phyloP scores from a whole-genome alignment of 129 eudicot genomes.

The Chrysanthemum lavandulifolium region DNA sequence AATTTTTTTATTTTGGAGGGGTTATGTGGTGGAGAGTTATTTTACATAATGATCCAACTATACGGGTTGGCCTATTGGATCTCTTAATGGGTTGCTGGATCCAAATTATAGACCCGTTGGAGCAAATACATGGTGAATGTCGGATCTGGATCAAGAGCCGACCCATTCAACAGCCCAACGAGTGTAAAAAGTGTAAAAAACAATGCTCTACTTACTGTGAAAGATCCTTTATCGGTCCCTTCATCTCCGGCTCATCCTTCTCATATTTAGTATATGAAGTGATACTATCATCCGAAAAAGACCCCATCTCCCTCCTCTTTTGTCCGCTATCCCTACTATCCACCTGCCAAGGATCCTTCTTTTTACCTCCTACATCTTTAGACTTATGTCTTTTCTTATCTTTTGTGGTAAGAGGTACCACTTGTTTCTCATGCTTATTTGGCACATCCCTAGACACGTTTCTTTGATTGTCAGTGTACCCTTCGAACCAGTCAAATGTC shows the following conservation, averaged over 20 bases:
- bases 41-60: too few relatives aligned
- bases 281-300: conserved; percentile 68
- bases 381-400: conserved; percentile 56
- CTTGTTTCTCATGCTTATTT: conserved; percentile 51
- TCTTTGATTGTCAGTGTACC: conserved; percentile 48
- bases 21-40: too few relatives aligned
- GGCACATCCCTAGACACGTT: conserved; percentile 33
- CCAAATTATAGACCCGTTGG: too few relatives aligned
- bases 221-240: conserved; percentile 72
- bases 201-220: conserved; percentile 60
- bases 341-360: conserved; percentile 42
- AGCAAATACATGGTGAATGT: too few relatives aligned
- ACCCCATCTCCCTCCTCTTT: conserved; percentile 55
- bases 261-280: conserved; percentile 74
- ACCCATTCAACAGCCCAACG: too few relatives aligned
- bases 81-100: too few relatives aligned
- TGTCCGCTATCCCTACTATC: conserved; percentile 41
- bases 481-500: conserved; percentile 56
- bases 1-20: too few relatives aligned
- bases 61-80: too few relatives aligned
- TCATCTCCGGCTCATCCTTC: conserved; percentile 82
- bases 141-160: too few relatives aligned
- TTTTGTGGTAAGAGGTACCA: conserved; percentile 35
- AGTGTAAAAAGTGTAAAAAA: not conserved
- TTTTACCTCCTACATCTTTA: conserved; percentile 42